Conservation (phyloP, 805 yeast species). For the Yueomyces sp. region DNA sequence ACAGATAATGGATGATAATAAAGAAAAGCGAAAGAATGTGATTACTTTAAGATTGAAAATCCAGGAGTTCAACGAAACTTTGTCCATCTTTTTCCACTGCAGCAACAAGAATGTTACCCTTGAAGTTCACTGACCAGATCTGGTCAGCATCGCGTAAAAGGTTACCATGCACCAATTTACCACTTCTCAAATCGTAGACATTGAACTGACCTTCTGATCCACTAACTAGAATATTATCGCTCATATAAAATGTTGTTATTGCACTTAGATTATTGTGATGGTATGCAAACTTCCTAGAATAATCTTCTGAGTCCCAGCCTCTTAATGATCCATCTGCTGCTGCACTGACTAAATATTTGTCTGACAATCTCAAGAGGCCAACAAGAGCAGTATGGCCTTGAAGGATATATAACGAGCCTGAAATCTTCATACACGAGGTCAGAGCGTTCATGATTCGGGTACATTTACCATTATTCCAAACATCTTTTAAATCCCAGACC, state of each 20-base stretch:
- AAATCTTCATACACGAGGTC: slow-evolving; percentile 15
- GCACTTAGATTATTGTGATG: slow-evolving; percentile 73
- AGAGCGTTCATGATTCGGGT: slow-evolving; percentile 13
- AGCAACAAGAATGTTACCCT: slow-evolving; percentile 71
- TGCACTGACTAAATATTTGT: slow-evolving; percentile 73
- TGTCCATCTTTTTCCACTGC: slow-evolving; percentile 68
- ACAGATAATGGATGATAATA: too few relatives aligned
- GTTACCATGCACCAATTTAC: slow-evolving; percentile 57
- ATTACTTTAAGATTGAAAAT: slow-evolving; percentile 29
- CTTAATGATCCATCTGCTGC: slow-evolving; percentile 91
- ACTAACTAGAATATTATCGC: slow-evolving; percentile 69
- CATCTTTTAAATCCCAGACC: slow-evolving; percentile 80
- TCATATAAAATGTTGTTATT: slow-evolving; percentile 87
- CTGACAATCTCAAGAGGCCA: slow-evolving; percentile 69
- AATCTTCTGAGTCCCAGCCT: slow-evolving; percentile 82
- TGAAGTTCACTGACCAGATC: slow-evolving; percentile 91
- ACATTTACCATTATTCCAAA: slow-evolving; percentile 34
- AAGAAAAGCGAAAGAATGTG: too few relatives aligned
- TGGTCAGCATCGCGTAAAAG: slow-evolving; percentile 66
- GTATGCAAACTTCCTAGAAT: slow-evolving; percentile 49
- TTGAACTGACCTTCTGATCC: slow-evolving; percentile 83
- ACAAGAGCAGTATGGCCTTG: slow-evolving; percentile 87
- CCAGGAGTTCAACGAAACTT: slow-evolving; percentile 75
- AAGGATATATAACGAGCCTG: slow-evolving; percentile 38
- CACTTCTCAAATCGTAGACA: slow-evolving; percentile 75